Evolutionary conservation across 345 rosid genomes (phyloP), one percentile per base, ranked within the genome.

Genomic region (Anastatica hierochuntica): DNA sequence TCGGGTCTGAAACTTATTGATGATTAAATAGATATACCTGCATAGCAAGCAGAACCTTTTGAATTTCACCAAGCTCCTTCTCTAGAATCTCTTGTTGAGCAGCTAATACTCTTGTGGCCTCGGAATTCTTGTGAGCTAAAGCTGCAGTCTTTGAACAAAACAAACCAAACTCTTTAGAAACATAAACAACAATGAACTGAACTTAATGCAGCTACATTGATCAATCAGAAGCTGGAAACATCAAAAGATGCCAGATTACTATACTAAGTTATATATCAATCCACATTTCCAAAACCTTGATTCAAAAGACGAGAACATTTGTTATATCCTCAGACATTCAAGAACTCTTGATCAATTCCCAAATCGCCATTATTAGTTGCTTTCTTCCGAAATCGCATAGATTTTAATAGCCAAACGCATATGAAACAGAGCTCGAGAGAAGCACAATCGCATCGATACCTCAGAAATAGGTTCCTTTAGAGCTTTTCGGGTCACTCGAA

Each of bases 41-140:
- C 97, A 92, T 88, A 72, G 95, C 97, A 60, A 92, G 72, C 69
- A 92, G 64, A 23, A 92, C 90, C 69, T 85, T 88, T 50, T 88
- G 98, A 72, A 80, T 78, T 77, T 85, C 98, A 41, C 80, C 82
- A 49, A 92, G 81, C 77, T 92, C 98, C 76, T 80, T 85, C 56
- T 92, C 97, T 34, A 92, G 77, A 60, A 78, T 76, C 59, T 77
- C 88, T 74, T 78, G 86, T 62, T 88, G 97, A 62, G 60, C 70
- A 49, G 85, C 94, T 74, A 88, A 60, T 34, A 80, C 84, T 53
- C 81, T 78, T n/a, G 94, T 85, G 5, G 87, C 97, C 57, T 88
- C 98, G 8, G 98, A 83, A 63, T 81, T 92, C 77, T 80, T 92
- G 52, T 88, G 88, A 63, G 95, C 88, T 85, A 92, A 80, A 66